A percentile compares a stretch with the other conserved stretches of the same genome.
Evolutionary conservation across 1,139 yeast genomes (phyloP).

Genomic region (Lizanozyma gosingica): DNA sequence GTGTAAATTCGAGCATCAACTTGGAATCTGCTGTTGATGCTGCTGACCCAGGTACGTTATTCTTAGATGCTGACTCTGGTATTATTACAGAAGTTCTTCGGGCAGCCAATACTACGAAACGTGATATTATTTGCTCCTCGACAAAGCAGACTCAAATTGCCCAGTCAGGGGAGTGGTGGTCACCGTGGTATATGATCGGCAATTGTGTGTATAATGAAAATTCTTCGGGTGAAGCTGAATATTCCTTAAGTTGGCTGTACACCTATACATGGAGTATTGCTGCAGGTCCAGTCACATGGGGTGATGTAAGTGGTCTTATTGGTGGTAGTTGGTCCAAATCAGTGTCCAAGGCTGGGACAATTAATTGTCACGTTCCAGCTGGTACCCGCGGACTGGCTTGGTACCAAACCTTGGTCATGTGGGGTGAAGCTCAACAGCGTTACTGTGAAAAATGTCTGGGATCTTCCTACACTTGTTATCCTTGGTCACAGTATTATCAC

Average conservation of each 20-base stretch:
- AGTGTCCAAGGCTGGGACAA: neutral
- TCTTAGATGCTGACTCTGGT: no score
- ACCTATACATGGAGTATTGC: neutral
- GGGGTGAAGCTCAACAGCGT: neutral
- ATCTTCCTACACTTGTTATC: no score
- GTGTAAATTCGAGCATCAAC: no score
- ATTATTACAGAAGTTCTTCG: no score
- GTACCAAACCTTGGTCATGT: neutral
- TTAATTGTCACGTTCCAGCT: no score
- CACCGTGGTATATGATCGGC: neutral
- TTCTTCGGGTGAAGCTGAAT: neutral
- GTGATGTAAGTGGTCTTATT: neutral
- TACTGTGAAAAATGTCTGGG: no score
- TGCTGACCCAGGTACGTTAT: no score
- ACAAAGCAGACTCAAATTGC: no score
- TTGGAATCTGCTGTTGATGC: no score
- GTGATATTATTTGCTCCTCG: no score
- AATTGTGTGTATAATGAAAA: neutral
- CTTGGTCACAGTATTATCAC: no score
- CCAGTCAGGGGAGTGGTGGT: neutral
- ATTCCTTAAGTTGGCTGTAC: neutral
- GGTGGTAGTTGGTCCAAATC: neutral
- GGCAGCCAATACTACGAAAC: no score
- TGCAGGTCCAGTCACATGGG: neutral
- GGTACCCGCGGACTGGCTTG: neutral